Evolutionary conservation across 768 basidiomycete species (phyloP).

Genomic region (Gloeophyllum trabeum): DNA sequence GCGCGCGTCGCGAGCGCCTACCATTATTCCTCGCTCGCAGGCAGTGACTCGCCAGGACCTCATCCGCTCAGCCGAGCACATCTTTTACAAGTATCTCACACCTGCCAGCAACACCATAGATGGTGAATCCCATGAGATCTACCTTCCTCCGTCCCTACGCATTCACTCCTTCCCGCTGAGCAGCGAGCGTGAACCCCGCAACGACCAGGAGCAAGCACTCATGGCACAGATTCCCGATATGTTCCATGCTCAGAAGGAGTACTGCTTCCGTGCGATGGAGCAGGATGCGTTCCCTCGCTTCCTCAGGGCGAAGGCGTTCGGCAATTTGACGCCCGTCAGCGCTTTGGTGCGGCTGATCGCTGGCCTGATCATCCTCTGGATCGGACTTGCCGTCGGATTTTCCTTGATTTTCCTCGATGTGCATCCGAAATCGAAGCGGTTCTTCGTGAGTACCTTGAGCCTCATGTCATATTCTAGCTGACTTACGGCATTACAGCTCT

Average conservation of each 20-base stretch:
- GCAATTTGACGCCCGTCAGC: constrained; percentile 88
- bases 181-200: constrained; percentile 59
- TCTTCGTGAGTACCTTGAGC: constrained; percentile 67
- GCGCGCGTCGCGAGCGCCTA: constrained; percentile 83
- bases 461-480: constrained; percentile 4
- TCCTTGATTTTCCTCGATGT: constrained; percentile 91
- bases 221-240: constrained; percentile 93
- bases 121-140: constrained; percentile 94
- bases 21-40: constrained; percentile 83
- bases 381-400: constrained; percentile 86
- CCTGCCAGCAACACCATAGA: constrained; percentile 67
- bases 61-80: constrained; percentile 89
- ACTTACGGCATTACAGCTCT: constrained; percentile 45
- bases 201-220: constrained; percentile 53
- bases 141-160: constrained; percentile 87
- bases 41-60: constrained; percentile 88
- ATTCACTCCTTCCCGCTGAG: constrained; percentile 85
- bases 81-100: constrained; percentile 89
- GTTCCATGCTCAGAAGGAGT: constrained; percentile 96
- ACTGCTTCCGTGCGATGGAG: constrained; percentile 93
- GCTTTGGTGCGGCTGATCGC: constrained; percentile 77
- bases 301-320: constrained; percentile 94
- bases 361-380: constrained; percentile 85
- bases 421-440: constrained; percentile 81
- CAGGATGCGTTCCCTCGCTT: constrained; percentile 93